Base-by-base conservation (phyloP, 108 stramenopile genomes). In the Discostella pseudostelligera region DNA sequence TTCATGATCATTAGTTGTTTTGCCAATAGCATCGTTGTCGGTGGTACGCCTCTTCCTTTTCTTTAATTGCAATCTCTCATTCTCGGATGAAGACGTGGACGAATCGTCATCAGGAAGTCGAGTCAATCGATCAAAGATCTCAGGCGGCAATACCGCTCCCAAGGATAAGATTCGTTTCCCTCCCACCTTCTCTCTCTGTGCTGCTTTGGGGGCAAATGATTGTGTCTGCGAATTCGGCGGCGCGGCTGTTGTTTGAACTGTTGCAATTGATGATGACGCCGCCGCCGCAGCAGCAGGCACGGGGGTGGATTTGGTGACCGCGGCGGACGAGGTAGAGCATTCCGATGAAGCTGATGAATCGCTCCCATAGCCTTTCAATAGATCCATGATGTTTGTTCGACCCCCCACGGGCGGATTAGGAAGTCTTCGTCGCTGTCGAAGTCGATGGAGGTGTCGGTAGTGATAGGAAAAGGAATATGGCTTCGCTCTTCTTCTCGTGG, bases 101-200 rank as follows among this genome's bases (percentile, higher is more conserved):
- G 59, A 60, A 12, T 69, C 67, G 56, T 57, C 60, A 17, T 61
- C 60, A 21, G 37, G 37, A 32, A 20, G 67, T 39, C 67, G 65
- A 1, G 78, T 62, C 59, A 79, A 57, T n/a, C 78, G 60, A 62
- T 79, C 73, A 26, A 79, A 79, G 57, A 79, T 79, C 29, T 74
- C 73, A 25, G 73, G 73, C 1, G 78, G 73, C 24, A 79, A 39
- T 3, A 79, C 73, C 14, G 75, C 63, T 36, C 62, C 57, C 14
- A 76, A 58, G 17, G 75, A 76, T n/a, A 76, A 57, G 1, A 76
- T 19, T 22, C 75, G 75, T 16, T 60, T 69, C 11, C 75, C 74
- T 40, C 58, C 50, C 26, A 26, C 14, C 16, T 35, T 35, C 55
- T 14, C 50, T 16, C 37, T 63, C 37, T 56, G 45, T 9, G 25